phyloP scores from a whole-genome alignment of 805 yeast genomes.

The Ogataea polymorpha region DNA sequence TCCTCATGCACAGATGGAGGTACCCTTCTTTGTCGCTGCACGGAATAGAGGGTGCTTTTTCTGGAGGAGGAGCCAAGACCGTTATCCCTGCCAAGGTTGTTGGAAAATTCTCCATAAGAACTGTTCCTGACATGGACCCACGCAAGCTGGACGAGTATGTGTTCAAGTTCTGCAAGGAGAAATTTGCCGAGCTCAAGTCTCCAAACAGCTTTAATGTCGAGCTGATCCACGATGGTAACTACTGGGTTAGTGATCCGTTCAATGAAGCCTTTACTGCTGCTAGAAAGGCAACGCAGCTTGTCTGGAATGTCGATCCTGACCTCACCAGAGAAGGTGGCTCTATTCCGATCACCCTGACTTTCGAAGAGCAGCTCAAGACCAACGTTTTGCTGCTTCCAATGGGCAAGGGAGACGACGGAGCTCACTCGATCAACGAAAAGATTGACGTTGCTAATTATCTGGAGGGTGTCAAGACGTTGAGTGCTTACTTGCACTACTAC shows the following conservation, averaged over 20 bases:
- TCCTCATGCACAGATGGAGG: conserved; percentile 98
- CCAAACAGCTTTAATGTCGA: conserved; percentile 73
- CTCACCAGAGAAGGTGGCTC: conserved; percentile 99
- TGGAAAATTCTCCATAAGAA: conserved; percentile 96
- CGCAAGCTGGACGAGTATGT: conserved; percentile 76
- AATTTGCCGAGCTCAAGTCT: conserved; percentile 66
- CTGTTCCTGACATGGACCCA: conserved; percentile 91
- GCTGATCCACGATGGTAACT: conserved; percentile 90
- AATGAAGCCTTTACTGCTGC: conserved; percentile 94
- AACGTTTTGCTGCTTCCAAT: conserved; percentile 88
- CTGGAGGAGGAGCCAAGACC: conserved; percentile 94
- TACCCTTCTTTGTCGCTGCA: conserved; percentile 93
- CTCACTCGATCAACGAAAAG: conserved; percentile 97
- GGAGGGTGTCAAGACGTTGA: conserved; percentile 88
- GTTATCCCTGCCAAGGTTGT: conserved; percentile 93
- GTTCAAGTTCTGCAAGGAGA: conserved; percentile 60
- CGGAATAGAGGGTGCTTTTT: conserved; percentile 97
- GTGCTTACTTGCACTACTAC: conserved; percentile 90
- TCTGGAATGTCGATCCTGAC: conserved; percentile 94
- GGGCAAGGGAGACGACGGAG: conserved; percentile 99
- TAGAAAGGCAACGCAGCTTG: conserved; percentile 86
- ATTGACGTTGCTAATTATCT: conserved; percentile 84
- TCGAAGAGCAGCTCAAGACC: conserved; percentile 82
- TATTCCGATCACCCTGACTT: conserved; percentile 92
- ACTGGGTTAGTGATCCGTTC: conserved; percentile 95